Evolutionary conservation across 2,329 filamentous ascomycete genomes (phyloP), one percentile per base, ranked within the genome.

Genomic region (Fusarium sterilihyphosum): DNA sequence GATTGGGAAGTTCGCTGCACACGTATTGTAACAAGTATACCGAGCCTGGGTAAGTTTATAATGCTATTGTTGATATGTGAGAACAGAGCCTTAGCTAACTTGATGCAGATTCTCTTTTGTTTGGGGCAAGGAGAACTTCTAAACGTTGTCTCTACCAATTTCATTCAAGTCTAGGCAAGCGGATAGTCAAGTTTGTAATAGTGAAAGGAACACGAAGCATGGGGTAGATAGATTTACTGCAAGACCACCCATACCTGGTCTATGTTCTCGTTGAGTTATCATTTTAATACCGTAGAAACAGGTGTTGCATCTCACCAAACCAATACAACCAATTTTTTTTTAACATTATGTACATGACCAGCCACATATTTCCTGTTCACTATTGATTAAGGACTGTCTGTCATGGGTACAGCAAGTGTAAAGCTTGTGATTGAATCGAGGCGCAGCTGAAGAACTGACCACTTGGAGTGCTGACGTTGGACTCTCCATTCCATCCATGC

Each of bases 11-110:
- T 80, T 86, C 90, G 69, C 83, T 96, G 80, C 94, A 96, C 79
- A 88, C 94, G 70, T 95, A 93, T 84, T 96, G 94, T 83, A 96
- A 96, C 82, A 94, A 94, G 87, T 96, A 96, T 85, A 94, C 92
- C 67, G 93, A 95, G 80, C 93, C 93, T 80, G 93, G 90, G 86
- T 93, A 87, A 86, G 91, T 76, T 67, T 58, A 24, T 8, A 17
- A 13, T 49, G 18, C 40, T 22, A 24, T 54, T 14, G 12, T 37
- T 8, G 18, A 71, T 73, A 74, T 49, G 18, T 16, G 40, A 22
- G 29, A 41, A 73, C 73, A n/a, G 29, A 41, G 73, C 73, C 56
- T 58, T 66, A 73, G 70, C 81, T 83, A 78, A 82, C 78, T 37
- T 37, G 24, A 35, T 63, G 26, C 64, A 89, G 89, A 43, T 92